Base-by-base conservation (phyloP, 352 stramenopile genomes). In the Elongisporangium anandrum region DNA sequence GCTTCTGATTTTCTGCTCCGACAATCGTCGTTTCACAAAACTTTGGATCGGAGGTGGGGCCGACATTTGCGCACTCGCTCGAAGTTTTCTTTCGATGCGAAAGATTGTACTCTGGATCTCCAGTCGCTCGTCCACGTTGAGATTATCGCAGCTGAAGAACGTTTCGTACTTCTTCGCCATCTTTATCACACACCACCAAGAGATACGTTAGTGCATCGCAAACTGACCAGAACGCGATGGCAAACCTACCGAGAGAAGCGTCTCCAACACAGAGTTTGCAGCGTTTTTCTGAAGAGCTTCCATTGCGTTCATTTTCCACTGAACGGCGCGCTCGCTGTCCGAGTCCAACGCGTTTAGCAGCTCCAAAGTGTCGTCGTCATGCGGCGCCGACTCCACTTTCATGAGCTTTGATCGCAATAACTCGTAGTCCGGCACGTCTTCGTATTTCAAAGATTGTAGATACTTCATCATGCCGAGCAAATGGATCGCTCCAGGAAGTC, bases 21-120 rank as follows among this genome's bases (percentile, higher is more conserved):
- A 91, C 22, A 82, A 66, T 50, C 82, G 73, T 10, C 85, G 77
- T 51, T 92, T 90, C 19, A 86, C 72, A 60, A 94, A 95, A 57
- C 84, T 94, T 51, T 95, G 81, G 61, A 95, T 94, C 15, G 76
- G 79, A n/a, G 85, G 85, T 41, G 85, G 85, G 4, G 75, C 75
- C 15, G 86, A 68, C 38, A 79, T 68, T 39, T 65, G 80, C 1
- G 65, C 59, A 17, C 61, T 64, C 13, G 67, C 69, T 17, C 78
- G 72, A 1, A 81, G 56, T 39, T 80, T 82, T 16, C 75, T 80
- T 56, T 95, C 86, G 9, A 95, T 74, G 45, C 71, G 63, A 64
- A 86, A 92, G 19, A 95, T 78, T 13, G 66, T 68, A 53, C 78
- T 68, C 49, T 95, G 85, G 0, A 95, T 73, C 7, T 67, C 65